phyloP scores from a whole-genome alignment of 2,329 filamentous ascomycete genomes.

The Elsinoe perseae region DNA sequence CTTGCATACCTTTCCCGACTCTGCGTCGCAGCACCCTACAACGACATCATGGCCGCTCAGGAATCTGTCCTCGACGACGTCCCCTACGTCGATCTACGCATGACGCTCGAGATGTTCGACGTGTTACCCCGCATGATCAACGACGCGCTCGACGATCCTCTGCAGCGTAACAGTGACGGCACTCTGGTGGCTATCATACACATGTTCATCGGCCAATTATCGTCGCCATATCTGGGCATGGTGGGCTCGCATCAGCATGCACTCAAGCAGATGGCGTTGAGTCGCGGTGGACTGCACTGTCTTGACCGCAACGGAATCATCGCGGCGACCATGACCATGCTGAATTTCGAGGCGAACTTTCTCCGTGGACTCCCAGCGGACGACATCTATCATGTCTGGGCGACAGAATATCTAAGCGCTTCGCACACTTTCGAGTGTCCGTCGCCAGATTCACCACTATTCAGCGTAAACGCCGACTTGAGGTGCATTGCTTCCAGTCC shows the following conservation, averaged over 20 bases:
- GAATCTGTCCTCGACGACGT: not conserved
- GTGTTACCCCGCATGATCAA: conserved; percentile 3
- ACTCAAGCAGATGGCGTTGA: not conserved
- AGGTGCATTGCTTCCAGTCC: not conserved
- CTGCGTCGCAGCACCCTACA: conserved; percentile 5
- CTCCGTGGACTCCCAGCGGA: not conserved
- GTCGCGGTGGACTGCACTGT: not conserved
- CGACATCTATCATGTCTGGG: not conserved
- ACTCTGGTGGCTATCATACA: not conserved
- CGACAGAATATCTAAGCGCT: not conserved
- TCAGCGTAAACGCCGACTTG: not conserved
- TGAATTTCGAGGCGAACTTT: conserved; percentile 1
- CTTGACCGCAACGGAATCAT: not conserved
- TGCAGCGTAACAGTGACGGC: not conserved
- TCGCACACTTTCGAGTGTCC: not conserved
- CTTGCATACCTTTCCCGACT: conserved; percentile 1
- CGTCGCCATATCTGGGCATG: not conserved
- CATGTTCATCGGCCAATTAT: conserved; percentile 1
- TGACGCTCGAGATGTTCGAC: conserved; percentile 10
- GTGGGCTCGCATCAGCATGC: conserved; percentile 1
- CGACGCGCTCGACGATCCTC: not conserved
- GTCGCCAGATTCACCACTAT: not conserved
- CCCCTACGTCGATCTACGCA: not conserved
- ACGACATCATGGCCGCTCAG: conserved; percentile 1
- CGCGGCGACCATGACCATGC: not conserved